These are phyloP conservation scores for Eucalyptus melliodora DNA, from an alignment of 345 rosid species.

Conservation along the genomic window DNA sequence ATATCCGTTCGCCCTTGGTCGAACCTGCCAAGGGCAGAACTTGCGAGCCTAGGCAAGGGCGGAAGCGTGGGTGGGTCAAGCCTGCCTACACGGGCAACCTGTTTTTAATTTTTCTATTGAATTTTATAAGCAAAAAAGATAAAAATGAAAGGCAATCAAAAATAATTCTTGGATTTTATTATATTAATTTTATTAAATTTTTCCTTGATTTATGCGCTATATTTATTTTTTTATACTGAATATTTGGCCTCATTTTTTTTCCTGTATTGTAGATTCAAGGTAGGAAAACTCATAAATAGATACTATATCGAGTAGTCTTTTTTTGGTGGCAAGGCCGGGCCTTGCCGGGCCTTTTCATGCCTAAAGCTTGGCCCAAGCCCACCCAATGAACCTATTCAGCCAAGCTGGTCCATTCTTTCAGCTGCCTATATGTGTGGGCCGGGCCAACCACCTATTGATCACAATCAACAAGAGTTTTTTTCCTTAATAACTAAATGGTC, in stretches of 20 bases:
- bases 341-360: neutral
- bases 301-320: neutral
- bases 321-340: neutral
- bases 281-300: neutral
- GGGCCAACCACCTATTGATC: neutral
- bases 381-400: neutral
- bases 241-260: neutral
- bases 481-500: fast-evolving
- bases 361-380: neutral
- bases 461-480: neutral
- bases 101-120: neutral
- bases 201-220: neutral
- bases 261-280: neutral
- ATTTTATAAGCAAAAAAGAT: neutral
- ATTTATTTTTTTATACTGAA: neutral
- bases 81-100: neutral
- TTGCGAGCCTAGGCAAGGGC: neutral
- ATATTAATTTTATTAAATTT: neutral
- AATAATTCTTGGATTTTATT: neutral
- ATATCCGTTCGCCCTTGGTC: neutral
- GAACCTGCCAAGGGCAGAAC: neutral
- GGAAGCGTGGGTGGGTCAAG: neutral
- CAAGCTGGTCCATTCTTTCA: neutral
- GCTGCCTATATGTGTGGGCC: neutral
- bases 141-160: neutral